phyloP scores from a whole-genome alignment of 148 eudicot genomes.

The Agrostemma githago region DNA sequence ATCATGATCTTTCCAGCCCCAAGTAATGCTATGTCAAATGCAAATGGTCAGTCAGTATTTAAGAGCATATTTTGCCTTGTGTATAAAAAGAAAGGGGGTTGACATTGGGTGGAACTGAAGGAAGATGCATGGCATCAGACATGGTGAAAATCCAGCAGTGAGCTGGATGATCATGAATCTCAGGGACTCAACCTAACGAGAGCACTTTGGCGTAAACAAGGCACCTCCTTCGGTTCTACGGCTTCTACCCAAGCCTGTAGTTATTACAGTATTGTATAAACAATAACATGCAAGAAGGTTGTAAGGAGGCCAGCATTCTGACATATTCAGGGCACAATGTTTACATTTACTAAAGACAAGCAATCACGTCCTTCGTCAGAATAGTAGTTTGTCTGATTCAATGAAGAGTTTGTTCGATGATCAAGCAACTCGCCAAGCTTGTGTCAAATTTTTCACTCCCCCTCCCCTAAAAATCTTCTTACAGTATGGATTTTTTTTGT shows the following conservation, averaged over 20 bases:
- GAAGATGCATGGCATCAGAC: too few species aligned
- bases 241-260: not conserved
- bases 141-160: too few species aligned
- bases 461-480: not conserved
- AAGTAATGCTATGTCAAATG: not conserved
- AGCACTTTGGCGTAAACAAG: not conserved
- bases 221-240: too few species aligned
- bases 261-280: not conserved
- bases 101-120: not conserved
- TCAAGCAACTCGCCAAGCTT: not conserved
- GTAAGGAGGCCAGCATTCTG: not conserved
- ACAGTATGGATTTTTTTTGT: not conserved
- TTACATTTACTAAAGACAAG: not conserved
- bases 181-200: not conserved
- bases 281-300: not conserved
- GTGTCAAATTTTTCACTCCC: not conserved
- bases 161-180: not conserved
- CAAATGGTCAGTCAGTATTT: not conserved
- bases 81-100: not conserved
- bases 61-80: conserved; percentile 3
- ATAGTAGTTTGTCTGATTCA: not conserved
- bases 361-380: not conserved
- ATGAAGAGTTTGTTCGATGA: not conserved
- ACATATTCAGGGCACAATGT: not conserved
- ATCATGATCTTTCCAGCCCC: not conserved